phyloP scores from a whole-genome alignment of 495 filamentous ascomycete genomes.

The Penicillium bovifimosum region DNA sequence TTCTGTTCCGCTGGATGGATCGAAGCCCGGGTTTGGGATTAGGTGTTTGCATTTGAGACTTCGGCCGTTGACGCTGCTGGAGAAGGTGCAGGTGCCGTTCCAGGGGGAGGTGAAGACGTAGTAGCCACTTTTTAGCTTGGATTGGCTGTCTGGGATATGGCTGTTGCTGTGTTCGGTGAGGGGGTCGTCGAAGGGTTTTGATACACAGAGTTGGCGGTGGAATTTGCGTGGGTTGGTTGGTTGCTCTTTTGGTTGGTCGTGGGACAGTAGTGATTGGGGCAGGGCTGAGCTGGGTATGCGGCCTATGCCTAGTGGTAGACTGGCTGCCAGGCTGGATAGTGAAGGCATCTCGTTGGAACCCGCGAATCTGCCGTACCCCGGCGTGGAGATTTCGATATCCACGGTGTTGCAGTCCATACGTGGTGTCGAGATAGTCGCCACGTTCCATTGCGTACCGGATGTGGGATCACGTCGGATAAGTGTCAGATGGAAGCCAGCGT shows the following conservation, averaged over 20 bases:
- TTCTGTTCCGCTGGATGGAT: conserved; percentile 12
- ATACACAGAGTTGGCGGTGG: conserved; percentile 36
- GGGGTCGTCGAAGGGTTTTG: conserved; percentile 23
- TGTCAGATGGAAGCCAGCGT: conserved; percentile 58
- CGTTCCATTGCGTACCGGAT: conserved; percentile 81
- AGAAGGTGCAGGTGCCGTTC: conserved; percentile 79
- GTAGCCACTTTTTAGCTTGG: conserved; percentile 44
- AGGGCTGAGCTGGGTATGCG: conserved; percentile 15
- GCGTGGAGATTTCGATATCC: conserved; percentile 56
- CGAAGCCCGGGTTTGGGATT: conserved; percentile 16
- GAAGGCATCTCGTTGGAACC: conserved; percentile 34
- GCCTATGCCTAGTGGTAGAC: conserved; percentile 23
- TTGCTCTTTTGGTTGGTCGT: conserved; percentile 11
- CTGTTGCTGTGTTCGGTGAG: background rate
- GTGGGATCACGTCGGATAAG: conserved; percentile 83
- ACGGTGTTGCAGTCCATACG: conserved; percentile 35
- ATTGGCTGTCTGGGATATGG: conserved; percentile 11
- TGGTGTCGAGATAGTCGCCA: conserved; percentile 60
- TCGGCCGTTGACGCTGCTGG: conserved; percentile 65
- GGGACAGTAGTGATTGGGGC: conserved; percentile 12
- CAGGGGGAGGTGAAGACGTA: conserved; percentile 74
- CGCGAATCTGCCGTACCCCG: conserved; percentile 58
- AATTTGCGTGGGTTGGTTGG: conserved; percentile 31
- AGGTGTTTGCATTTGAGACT: conserved; percentile 75
- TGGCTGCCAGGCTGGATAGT: conserved; percentile 26